Conservation (phyloP, 208 protist genomes). For the Balamuthia mandrillaris region DNA sequence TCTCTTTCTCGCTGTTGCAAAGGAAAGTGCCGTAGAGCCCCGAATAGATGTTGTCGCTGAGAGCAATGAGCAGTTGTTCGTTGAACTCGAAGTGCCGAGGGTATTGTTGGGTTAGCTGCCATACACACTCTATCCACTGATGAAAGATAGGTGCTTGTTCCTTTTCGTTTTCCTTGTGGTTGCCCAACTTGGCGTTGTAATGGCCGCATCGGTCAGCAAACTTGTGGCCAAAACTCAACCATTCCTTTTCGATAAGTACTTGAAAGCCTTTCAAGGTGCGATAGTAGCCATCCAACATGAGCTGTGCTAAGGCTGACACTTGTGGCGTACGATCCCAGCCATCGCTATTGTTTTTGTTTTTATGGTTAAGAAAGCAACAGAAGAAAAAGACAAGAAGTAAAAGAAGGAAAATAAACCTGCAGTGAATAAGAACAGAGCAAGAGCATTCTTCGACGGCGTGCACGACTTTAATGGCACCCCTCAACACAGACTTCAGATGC, state of each 20-base stretch:
- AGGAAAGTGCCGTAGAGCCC: slow-evolving; percentile 44
- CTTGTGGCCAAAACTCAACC: slow-evolving; percentile 74
- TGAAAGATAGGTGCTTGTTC: slow-evolving; percentile 86
- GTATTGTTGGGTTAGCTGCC: slow-evolving; percentile 51
- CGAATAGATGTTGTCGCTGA: slow-evolving; percentile 13
- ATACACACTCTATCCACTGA: slow-evolving; percentile 92
- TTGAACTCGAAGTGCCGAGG: slow-evolving; percentile 28
- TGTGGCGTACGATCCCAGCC: slow-evolving; percentile 88
- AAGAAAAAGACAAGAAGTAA: not conserved
- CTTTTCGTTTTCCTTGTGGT: too few species aligned
- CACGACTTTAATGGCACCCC: not conserved
- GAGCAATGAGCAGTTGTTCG: not conserved
- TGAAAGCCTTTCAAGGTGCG: slow-evolving; percentile 78
- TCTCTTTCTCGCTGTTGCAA: slow-evolving; percentile 39
- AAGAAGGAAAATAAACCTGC: not conserved
- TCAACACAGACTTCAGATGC: not conserved
- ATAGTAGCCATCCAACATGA: slow-evolving; percentile 85
- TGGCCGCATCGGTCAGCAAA: slow-evolving; percentile 23
- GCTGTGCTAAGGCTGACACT: slow-evolving; percentile 71
- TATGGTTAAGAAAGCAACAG: not conserved
- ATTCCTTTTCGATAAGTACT: slow-evolving; percentile 85
- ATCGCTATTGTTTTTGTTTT: slow-evolving; percentile 49
- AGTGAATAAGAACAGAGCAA: slow-evolving; percentile 19
- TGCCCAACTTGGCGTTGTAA: too few species aligned
- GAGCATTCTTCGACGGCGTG: not conserved